Conservation (phyloP, 495 filamentous ascomycete species). For the Lentithecium fluviatile region DNA sequence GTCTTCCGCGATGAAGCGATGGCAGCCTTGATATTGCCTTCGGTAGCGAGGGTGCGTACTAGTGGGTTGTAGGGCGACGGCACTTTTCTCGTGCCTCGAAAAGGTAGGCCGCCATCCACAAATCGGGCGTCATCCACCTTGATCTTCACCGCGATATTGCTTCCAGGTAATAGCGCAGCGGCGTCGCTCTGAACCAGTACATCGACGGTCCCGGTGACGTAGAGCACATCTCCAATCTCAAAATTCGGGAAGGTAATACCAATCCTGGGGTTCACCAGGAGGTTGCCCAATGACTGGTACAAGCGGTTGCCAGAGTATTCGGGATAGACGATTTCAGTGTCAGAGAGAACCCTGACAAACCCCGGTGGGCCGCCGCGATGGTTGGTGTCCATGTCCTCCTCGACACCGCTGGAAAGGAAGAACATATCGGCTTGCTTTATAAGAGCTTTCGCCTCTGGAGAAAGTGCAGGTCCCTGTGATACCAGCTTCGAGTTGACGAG, state of each 20-base stretch:
- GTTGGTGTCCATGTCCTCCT: constrained; percentile 77
- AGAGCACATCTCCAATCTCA: constrained; percentile 65
- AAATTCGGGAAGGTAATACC: constrained; percentile 71
- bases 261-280: constrained; percentile 61
- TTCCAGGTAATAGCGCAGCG: constrained; percentile 58
- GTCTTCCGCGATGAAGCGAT: constrained; percentile 33
- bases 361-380: constrained; percentile 73
- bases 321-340: constrained; percentile 65
- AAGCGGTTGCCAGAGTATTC: constrained; percentile 80
- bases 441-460: constrained; percentile 54
- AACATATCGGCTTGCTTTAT: constrained; percentile 69
- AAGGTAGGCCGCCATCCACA: constrained; percentile 62
- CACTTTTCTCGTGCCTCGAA: constrained; percentile 60
- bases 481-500: constrained; percentile 51
- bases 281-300: constrained; percentile 78
- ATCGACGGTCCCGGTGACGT: constrained; percentile 64
- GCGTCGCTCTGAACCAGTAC: constrained; percentile 64
- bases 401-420: constrained; percentile 68
- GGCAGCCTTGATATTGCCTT: constrained; percentile 43
- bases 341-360: constrained; percentile 65
- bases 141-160: constrained; percentile 70
- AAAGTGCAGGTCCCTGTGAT: constrained; percentile 50
- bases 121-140: constrained; percentile 59
- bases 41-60: constrained; percentile 55
- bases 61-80: constrained; percentile 71